Evolutionary conservation across 2,329 filamentous ascomycete genomes (phyloP), one percentile per base, ranked within the genome.

Genomic region (Colletotrichum nymphaeae): DNA sequence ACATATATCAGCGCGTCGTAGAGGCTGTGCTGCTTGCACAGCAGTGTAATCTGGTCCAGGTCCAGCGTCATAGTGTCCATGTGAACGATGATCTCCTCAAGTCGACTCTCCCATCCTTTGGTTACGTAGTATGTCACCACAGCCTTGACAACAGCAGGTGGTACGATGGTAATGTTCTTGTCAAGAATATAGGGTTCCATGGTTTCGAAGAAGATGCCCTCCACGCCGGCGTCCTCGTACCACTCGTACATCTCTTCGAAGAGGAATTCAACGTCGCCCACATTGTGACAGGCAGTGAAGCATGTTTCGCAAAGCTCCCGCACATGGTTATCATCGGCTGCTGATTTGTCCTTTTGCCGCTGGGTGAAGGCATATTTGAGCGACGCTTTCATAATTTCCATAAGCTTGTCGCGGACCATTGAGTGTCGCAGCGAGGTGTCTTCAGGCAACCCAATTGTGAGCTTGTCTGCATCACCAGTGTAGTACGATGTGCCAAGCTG

Each of bases 1-100:
- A 99, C 94, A 80, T 98, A 98, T 56, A 97, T 95, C 69, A 98
- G 89, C 2, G 97, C 97, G 82, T 99, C 97, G 79, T 98, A 99
- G 4, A 99, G 88, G 76, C 93, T 91, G 81, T 98, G 92, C 80
- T 96, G 93, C 81, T 97, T 97, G 87, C 97, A 99, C 28, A 99
- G 87, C 14, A 90, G 89, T 0, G 96, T 98, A 71, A 97, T 91
- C 82, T 98, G 94, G 80, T 99, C 96, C 76, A 99, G 92, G 80
- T 99, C 97, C 80, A 99, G 92, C 0, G 95, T 98, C 16, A 90
- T 87, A 1, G 96, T 97, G 78, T 98, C 93, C 84, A 99, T 93
- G 76, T 96, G 93, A 81, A 96, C 98, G 37, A 99, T 93, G 81
- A 98, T 93, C 82, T 98, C 96, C 83, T 99, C 97, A 8, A 99